Percentiles rank a stretch among this genome's conserved stretches.
Evolutionary conservation across 495 filamentous ascomycete genomes (phyloP).

Genomic region (Delitschia confertaspora): DNA sequence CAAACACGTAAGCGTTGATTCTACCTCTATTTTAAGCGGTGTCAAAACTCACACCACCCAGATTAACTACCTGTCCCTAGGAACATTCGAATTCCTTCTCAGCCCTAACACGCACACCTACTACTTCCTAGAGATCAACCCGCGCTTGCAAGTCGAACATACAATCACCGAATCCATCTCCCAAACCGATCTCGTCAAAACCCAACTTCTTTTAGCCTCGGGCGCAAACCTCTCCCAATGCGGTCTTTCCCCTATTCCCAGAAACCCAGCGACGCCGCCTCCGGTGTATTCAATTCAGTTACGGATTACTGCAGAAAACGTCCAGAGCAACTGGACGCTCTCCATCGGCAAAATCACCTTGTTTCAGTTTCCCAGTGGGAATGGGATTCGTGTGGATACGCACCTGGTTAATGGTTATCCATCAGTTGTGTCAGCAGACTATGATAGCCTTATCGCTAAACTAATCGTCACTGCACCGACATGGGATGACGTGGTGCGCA

Average conservation of each 20-base stretch:
- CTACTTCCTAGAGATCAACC: conserved; percentile 38
- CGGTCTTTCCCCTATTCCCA: conserved; percentile 32
- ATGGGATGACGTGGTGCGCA: conserved; percentile 44
- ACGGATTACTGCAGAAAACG: conserved; percentile 50
- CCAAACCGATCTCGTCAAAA: conserved; percentile 36
- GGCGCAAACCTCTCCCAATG: conserved; percentile 39
- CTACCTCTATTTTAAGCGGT: neutral
- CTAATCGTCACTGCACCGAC: conserved; percentile 48
- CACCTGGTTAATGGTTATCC: conserved; percentile 38
- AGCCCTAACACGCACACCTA: conserved; percentile 30
- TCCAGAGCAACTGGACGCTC: conserved; percentile 43
- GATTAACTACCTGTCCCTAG: conserved; percentile 34
- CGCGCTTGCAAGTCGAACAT: conserved; percentile 43
- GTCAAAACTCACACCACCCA: conserved; percentile 4
- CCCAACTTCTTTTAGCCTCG: conserved; percentile 48
- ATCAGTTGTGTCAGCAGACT: conserved; percentile 45
- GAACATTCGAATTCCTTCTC: conserved; percentile 38
- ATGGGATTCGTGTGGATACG: conserved; percentile 50
- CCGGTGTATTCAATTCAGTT: conserved; percentile 45
- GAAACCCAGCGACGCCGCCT: conserved; percentile 31
- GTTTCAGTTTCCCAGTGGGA: conserved; percentile 46
- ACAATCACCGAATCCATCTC: conserved; percentile 43
- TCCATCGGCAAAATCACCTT: conserved; percentile 51
- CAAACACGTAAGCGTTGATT: conserved; percentile 19
- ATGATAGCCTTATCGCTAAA: conserved; percentile 53